A percentile compares a stretch with the other conserved stretches of the same genome.
Conservation (phyloP, 2,329 filamentous ascomycete genomes). For the Neodidymelliopsis sp. region DNA sequence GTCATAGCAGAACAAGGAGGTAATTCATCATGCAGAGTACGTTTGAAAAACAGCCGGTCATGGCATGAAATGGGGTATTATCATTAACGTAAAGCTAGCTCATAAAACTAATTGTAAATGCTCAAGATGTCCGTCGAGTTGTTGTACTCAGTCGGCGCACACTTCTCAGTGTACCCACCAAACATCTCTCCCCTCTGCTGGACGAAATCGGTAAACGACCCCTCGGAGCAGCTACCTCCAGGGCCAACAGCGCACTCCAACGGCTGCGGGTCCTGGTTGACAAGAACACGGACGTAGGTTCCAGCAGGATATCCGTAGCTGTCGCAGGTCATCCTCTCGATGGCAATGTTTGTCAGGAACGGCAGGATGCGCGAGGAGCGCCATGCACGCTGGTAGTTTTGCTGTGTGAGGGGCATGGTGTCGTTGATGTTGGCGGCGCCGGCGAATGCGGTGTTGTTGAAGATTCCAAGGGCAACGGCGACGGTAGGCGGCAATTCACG, state of each 20-base stretch:
- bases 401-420: constrained; percentile 69
- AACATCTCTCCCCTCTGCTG: constrained; percentile 52
- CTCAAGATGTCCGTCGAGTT: constrained; percentile 54
- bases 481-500: constrained; percentile 73
- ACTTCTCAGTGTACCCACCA: constrained; percentile 53
- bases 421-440: constrained; percentile 63
- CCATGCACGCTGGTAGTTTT: constrained; percentile 71
- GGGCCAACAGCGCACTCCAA: constrained; percentile 60
- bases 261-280: constrained; percentile 60
- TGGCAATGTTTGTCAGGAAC: constrained; percentile 70
- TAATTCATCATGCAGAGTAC: too few species aligned
- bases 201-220: constrained; percentile 55
- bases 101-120: constrained; percentile 35
- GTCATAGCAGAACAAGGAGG: too few species aligned
- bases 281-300: constrained; percentile 61
- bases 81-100: constrained; percentile 9
- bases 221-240: constrained; percentile 58
- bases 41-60: too few species aligned
- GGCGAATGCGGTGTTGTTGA: constrained; percentile 70
- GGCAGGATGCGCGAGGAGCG: constrained; percentile 68
- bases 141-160: constrained; percentile 49
- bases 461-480: constrained; percentile 71
- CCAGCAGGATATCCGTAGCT: constrained; percentile 61
- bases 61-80: constrained; percentile 3
- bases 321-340: constrained; percentile 71